Evolutionary conservation across 2,329 filamentous ascomycete genomes (phyloP), one percentile per base, ranked within the genome.

Genomic region (Gliomastix tumulicola): DNA sequence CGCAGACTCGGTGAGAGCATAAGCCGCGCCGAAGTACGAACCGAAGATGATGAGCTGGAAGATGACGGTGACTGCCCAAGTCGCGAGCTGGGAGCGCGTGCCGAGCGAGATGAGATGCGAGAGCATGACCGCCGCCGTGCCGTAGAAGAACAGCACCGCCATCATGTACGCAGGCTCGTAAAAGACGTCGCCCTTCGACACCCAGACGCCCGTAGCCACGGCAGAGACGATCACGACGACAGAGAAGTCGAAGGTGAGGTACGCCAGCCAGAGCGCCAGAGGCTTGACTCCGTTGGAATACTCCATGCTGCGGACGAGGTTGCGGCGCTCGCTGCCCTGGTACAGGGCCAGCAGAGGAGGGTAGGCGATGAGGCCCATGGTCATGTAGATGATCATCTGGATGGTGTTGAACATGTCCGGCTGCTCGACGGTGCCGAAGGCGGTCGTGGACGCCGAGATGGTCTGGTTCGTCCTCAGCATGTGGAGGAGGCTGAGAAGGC

Each of bases 231-330:
- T 47, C 2, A 88, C 78, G 38, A 88, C 79, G 22, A 75, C 51
- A 44, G 88, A 85, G 25, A 28, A 28, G 60, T 94, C 88, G 50
- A 94, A 94, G 1, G 66, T 52, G 2, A 80, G 66, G 52, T 94
- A 90, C 2, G 88, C 84, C 2, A 84, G 57, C 88, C 88, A 94
- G 2, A 94, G 65, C 2, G 87, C 84, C 2, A 80, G 63, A 2
- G 82, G 79, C 19, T 83, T 72, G 21, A 94, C 85, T 22, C 88
- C 88, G 53, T 94, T 94, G 39, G 84, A 88, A 58, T 92, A 94
- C 55, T 94, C 80, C 18, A 95, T 64, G 5, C 82, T 82, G 35
- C 88, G 74, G 30, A 94, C 84, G 13, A 22, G 30, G 41, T 86
- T 82, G 36, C 79, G 68, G 4, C 84, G 73, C 57, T 94, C 88